Evolutionary conservation across 176 grass and related monocot genomes (phyloP).

Genomic region (Stipa capillata): DNA sequence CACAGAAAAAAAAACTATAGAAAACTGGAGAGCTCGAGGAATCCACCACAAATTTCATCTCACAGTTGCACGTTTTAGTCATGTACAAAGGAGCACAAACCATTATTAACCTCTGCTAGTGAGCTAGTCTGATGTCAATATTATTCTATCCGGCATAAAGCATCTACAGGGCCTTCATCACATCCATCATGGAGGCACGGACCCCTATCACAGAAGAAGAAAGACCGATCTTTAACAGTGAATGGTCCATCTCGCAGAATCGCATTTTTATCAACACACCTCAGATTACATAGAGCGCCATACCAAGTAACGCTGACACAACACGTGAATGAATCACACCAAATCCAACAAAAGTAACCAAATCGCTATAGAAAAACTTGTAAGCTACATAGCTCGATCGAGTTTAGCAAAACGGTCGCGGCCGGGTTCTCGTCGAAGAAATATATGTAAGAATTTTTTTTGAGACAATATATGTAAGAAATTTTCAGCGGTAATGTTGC

Average conservation of each 20-base stretch:
- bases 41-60: background rate
- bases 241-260: no score
- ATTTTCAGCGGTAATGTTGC: conserved; percentile 14
- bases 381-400: background rate
- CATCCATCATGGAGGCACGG: background rate
- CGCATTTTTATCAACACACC: background rate
- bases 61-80: background rate
- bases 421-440: background rate
- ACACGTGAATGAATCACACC: background rate
- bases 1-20: background rate
- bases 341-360: background rate
- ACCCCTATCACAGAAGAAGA: background rate
- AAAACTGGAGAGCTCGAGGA: background rate
- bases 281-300: no score
- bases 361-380: background rate
- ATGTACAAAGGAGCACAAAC: background rate
- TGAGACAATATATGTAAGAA: background rate
- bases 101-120: background rate
- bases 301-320: no score
- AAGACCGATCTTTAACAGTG: background rate
- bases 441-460: background rate
- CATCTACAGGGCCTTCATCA: background rate
- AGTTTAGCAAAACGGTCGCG: background rate
- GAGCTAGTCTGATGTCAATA: background rate
- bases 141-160: background rate